phyloP scores from a whole-genome alignment of 192 early-diverging fungal species.

The Chytriomyces confervae region DNA sequence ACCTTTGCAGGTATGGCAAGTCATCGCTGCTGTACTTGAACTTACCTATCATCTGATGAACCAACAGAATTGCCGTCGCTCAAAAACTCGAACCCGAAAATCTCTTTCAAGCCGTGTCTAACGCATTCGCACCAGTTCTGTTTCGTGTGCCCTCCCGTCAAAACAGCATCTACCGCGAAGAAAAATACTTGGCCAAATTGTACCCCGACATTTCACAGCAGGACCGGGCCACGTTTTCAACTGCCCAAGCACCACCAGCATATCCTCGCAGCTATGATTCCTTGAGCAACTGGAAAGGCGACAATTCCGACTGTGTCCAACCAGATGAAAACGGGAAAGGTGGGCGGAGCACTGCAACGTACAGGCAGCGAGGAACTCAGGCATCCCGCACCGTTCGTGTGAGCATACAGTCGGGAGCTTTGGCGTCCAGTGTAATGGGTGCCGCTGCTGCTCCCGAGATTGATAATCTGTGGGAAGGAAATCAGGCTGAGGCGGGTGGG shows the following conservation, averaged over 20 bases:
- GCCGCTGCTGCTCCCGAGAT: neutral
- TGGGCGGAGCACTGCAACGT: neutral
- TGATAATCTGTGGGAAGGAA: slow-evolving; percentile 18
- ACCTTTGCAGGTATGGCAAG: slow-evolving; percentile 13
- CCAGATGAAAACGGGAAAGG: neutral
- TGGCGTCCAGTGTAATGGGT: neutral
- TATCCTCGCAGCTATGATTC: slow-evolving; percentile 4
- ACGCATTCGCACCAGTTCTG: slow-evolving; percentile 9
- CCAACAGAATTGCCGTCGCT: neutral
- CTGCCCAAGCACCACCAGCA: neutral
- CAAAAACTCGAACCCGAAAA: neutral
- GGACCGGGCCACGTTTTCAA: neutral
- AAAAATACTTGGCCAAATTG: slow-evolving; percentile 6
- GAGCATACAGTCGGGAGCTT: neutral
- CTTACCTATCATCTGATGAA: no score
- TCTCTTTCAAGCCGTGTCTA: slow-evolving; percentile 8
- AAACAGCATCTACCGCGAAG: slow-evolving; percentile 7
- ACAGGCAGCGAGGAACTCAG: neutral
- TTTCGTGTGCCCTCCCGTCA: slow-evolving; percentile 15
- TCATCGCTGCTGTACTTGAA: neutral
- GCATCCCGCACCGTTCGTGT: neutral
- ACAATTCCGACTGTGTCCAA: neutral
- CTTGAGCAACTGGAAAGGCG: slow-evolving; percentile 20
- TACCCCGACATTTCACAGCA: neutral
- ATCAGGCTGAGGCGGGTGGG: neutral